Evolutionary conservation across 352 stramenopile species (phyloP), one percentile per base, ranked within the genome.

Genomic region (Elongisporangium senticosum): DNA sequence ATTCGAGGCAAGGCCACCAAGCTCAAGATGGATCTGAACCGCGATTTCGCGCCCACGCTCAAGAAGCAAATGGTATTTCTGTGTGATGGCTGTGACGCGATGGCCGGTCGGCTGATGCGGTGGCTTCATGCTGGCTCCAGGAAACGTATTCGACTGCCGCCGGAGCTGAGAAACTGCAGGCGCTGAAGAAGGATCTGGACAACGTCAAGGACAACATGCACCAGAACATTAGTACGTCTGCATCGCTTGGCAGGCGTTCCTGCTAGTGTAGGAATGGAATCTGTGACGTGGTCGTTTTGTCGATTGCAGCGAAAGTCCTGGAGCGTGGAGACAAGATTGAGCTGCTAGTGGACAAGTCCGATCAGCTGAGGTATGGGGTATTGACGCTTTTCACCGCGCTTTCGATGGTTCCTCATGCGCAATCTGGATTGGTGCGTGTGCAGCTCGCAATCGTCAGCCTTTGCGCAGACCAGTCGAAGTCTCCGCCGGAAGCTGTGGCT

Each of bases 251-350:
- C n/a, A n/a, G n/a, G n/a, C n/a, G n/a, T n/a, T 40, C 8, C 56
- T 47, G 5, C 7, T n/a, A n/a, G 11, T 2, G 28, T 4, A 33
- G 40, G 13, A 51, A 51, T 54, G 13, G 26, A 47, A 56, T 21
- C 22, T 17, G 19, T 20, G 20, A 13, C 15, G 7, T 51, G 55
- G 13, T 24, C 24, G 19, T 21, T 58, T 19, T 1, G n/a, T 54
- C 10, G 21, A 54, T 37, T 55, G 56, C 21, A 93, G 83, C 63
- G 60, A 95, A 92, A 72, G 83, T 92, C 17, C 60, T 95, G 51
- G 84, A 95, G 54, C 77, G 86, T 6, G 86, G 86, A 13, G 86
- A 95, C 70, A 93, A 95, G 77, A 92, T 95, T 28, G 86, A 95
- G 59, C 53, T 94, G 24, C 68, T 95, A 10, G 84, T 94, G 39